Conservation (phyloP, 2,329 filamentous ascomycete genomes). For the Microascus cirrosus region DNA sequence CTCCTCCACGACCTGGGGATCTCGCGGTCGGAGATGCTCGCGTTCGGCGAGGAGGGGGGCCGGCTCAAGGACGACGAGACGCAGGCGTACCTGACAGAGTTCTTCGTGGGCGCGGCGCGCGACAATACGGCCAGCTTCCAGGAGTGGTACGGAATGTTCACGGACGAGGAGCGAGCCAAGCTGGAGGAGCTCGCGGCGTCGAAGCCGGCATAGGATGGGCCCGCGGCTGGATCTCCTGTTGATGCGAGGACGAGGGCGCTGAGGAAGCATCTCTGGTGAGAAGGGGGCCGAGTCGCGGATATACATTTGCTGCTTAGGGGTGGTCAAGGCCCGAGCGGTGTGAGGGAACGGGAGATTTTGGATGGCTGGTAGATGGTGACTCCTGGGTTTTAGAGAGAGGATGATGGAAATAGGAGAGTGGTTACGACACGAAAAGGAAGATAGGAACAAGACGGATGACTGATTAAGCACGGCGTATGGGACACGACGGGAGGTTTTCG, state of each 20-base stretch:
- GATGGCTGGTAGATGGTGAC: background rate
- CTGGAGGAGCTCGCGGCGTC: conserved; percentile 37
- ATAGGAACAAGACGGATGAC: background rate
- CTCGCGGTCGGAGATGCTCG: conserved; percentile 71
- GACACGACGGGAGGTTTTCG: background rate
- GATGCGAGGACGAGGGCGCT: conserved; percentile 4
- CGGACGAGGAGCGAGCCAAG: conserved; percentile 44
- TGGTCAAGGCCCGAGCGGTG: background rate
- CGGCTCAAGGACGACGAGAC: conserved; percentile 83
- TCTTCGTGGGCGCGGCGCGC: conserved; percentile 55
- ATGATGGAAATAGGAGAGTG: background rate
- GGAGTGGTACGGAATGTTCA: conserved; percentile 43
- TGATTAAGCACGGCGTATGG: background rate
- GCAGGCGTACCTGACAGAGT: conserved; percentile 70
- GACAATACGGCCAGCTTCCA: conserved; percentile 46
- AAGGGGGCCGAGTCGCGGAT: background rate
- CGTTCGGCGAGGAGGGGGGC: conserved; percentile 49
- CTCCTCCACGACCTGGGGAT: conserved; percentile 53
- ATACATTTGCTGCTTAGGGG: background rate
- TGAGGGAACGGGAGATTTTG: background rate
- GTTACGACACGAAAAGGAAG: background rate
- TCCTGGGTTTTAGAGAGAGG: no score
- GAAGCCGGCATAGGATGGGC: conserved; percentile 10
- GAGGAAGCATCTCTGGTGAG: conserved; percentile 5
- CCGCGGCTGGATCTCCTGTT: conserved; percentile 1